A percentile compares a stretch with the other conserved stretches of the same genome.
Evolutionary conservation across 2,329 filamentous ascomycete species (phyloP).

Genomic region (Phaeosphaeria sp.): DNA sequence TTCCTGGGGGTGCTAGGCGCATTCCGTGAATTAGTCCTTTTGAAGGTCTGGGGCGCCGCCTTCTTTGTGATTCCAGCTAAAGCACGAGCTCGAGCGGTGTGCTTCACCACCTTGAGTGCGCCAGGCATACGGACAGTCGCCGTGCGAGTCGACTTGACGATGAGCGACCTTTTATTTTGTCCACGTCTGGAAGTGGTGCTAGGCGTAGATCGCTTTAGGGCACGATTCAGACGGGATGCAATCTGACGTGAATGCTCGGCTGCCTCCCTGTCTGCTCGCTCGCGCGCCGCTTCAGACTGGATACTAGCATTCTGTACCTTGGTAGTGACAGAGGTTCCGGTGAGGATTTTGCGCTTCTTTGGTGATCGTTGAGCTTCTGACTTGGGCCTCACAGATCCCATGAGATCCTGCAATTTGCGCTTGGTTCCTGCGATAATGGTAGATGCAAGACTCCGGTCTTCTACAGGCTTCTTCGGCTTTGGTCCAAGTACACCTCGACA

Average conservation of each 20-base stretch:
- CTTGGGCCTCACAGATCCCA: constrained; percentile 24
- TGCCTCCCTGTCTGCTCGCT: constrained; percentile 34
- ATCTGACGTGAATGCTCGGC: constrained; percentile 36
- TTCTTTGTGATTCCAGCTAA: constrained; percentile 8
- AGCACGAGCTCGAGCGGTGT: constrained; percentile 16
- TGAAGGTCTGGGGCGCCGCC: constrained; percentile 9
- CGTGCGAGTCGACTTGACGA: constrained; percentile 18
- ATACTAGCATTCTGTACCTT: constrained; percentile 35
- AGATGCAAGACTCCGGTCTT: constrained; percentile 41
- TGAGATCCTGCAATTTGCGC: constrained; percentile 42
- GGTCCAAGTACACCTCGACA: constrained; percentile 69
- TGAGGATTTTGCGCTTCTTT: constrained; percentile 39
- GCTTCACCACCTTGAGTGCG: constrained; percentile 30
- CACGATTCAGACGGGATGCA: constrained; percentile 42
- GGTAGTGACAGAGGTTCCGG: constrained; percentile 21
- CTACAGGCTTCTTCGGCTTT: constrained; percentile 57
- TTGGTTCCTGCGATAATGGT: constrained; percentile 40
- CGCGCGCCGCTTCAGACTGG: constrained; percentile 25
- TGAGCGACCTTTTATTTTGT: background rate
- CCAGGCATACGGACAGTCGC: constrained; percentile 30
- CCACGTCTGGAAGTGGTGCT: constrained; percentile 15
- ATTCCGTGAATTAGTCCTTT: constrained; percentile 19
- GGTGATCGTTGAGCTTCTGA: constrained; percentile 35
- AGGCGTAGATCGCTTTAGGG: constrained; percentile 32
- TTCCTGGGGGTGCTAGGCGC: constrained; percentile 25